Evolutionary conservation across 352 stramenopile species (phyloP).

Genomic region (Sclerospora graminicola): DNA sequence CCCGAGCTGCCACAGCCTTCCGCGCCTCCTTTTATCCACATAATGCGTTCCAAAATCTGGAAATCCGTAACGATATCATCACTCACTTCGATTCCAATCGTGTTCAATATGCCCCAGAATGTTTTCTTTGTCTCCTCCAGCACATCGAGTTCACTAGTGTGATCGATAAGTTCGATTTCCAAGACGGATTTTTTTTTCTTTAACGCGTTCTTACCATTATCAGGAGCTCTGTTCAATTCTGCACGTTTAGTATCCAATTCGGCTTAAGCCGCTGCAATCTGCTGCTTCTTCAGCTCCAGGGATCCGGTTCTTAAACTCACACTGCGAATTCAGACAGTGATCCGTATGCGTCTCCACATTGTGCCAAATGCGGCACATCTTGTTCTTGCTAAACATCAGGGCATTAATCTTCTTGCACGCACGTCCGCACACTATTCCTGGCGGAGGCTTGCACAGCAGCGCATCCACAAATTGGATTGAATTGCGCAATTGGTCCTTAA

Average conservation of each 20-base stretch:
- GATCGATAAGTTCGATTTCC: slow-evolving; percentile 30
- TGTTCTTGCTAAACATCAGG: slow-evolving; percentile 58
- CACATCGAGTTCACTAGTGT: slow-evolving; percentile 40
- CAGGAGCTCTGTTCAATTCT: too few relatives aligned
- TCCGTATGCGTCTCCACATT: too few relatives aligned
- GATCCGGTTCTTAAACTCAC: too few relatives aligned
- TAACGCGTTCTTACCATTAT: slow-evolving; percentile 27
- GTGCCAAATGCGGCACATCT: too few relatives aligned
- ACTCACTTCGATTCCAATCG: slow-evolving; percentile 30
- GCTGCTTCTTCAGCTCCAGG: slow-evolving; percentile 39
- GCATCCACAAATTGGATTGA: slow-evolving; percentile 61
- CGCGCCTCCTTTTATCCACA: too few relatives aligned
- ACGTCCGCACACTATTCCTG: slow-evolving; percentile 31
- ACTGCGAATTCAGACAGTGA: too few relatives aligned
- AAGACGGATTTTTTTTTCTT: slow-evolving; percentile 16
- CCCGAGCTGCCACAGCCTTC: too few relatives aligned
- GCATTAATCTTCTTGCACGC: slow-evolving; percentile 41
- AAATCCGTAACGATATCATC: too few relatives aligned
- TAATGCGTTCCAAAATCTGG: too few relatives aligned
- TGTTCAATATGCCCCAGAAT: slow-evolving; percentile 17
- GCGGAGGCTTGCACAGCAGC: slow-evolving; percentile 41
- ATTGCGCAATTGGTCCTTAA: slow-evolving; percentile 55
- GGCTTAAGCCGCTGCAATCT: slow-evolving; percentile 20
- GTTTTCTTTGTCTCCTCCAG: slow-evolving; percentile 53
- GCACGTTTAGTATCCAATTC: slow-evolving; percentile 55